Evolutionary conservation across 306 rosid genomes (phyloP).

Genomic region (Quercus robur): DNA sequence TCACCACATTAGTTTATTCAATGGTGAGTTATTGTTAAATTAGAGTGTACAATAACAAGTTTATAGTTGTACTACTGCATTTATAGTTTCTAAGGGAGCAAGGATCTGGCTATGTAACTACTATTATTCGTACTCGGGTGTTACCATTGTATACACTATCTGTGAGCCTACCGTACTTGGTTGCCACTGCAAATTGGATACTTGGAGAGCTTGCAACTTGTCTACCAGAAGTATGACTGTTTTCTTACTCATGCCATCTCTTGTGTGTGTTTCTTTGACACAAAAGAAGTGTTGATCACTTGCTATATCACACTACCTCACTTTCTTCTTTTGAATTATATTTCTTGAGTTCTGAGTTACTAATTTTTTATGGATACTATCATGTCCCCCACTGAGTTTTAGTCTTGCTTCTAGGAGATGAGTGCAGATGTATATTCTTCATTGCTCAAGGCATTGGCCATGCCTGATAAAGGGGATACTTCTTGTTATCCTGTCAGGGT

Average conservation of each 20-base stretch:
- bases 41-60: conserved; percentile 2
- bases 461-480: conserved; percentile 54
- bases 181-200: conserved; percentile 93
- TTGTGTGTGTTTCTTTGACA: neutral
- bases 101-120: conserved; percentile 52
- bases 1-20: conserved; percentile 24
- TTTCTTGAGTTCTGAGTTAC: neutral
- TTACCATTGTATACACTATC: conserved; percentile 59
- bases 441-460: conserved; percentile 66
- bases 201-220: conserved; percentile 88
- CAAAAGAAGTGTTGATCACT: neutral
- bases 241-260: conserved; percentile 29
- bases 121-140: conserved; percentile 56
- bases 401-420: conserved; percentile 59
- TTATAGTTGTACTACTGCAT: conserved; percentile 9
- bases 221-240: conserved; percentile 66
- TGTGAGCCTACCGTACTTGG: conserved; percentile 50
- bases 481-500: conserved; percentile 86
- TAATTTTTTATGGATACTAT: neutral
- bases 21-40: conserved; percentile 4
- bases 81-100: conserved; percentile 83
- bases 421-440: conserved; percentile 71
- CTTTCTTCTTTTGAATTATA: neutral
- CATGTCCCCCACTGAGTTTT: conserved; percentile 14
- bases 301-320: neutral